These are phyloP conservation scores for Phaeosphaeria sp. DNA, from an alignment of 2,329 filamentous ascomycete species.

Conservation along the genomic window DNA sequence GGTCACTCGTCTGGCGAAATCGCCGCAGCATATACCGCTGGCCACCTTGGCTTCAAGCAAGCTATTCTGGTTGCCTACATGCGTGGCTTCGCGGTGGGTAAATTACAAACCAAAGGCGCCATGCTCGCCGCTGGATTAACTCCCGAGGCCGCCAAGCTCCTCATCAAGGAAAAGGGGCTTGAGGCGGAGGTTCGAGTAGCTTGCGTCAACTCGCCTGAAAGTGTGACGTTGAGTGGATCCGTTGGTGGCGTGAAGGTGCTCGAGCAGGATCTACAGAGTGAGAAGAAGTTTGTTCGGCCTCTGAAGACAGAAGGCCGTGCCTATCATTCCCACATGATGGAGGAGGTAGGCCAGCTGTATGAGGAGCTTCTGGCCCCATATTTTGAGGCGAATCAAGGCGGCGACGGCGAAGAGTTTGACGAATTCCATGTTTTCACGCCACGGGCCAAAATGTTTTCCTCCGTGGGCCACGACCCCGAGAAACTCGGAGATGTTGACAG, in stretches of 20 bases:
- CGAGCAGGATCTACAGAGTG: too few relatives aligned
- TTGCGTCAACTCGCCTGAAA: background rate
- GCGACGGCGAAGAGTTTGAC: too few relatives aligned
- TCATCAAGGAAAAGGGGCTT: too few relatives aligned
- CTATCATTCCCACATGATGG: background rate
- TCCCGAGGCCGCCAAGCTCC: background rate
- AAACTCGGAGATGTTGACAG: too few relatives aligned
- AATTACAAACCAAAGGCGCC: too few relatives aligned
- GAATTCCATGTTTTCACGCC: too few relatives aligned
- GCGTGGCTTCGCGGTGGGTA: background rate
- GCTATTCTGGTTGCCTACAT: constrained; percentile 1
- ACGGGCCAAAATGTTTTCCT: too few relatives aligned
- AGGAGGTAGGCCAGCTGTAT: background rate
- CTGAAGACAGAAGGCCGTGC: background rate
- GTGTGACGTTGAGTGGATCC: background rate
- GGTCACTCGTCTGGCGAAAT: constrained; percentile 40
- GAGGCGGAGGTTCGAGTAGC: background rate
- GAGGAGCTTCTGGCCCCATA: background rate
- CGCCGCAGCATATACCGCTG: constrained; percentile 29
- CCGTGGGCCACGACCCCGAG: too few relatives aligned
- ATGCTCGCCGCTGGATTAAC: background rate
- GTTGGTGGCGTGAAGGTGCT: background rate
- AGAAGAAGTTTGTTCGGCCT: too few relatives aligned
- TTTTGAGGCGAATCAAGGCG: too few relatives aligned
- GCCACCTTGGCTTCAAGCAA: constrained; percentile 8